phyloP scores from a whole-genome alignment of 2,329 filamentous ascomycete genomes.

The Hirsutella thompsonii region DNA sequence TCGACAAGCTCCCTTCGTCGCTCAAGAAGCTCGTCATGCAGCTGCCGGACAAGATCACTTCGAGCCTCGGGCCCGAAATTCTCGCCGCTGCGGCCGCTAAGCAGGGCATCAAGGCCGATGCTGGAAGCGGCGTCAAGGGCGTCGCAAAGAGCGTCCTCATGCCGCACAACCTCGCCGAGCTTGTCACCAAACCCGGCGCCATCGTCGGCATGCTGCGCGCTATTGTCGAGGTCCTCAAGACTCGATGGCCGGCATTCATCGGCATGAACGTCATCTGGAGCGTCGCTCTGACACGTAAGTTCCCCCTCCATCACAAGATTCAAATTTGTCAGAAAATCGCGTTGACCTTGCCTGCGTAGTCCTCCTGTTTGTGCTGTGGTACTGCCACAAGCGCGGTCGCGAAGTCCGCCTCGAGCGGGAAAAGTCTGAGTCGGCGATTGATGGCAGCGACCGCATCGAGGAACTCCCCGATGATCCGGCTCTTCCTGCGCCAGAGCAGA shows the following conservation, averaged over 20 bases:
- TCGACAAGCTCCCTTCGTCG: conserved; percentile 59
- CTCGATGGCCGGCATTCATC: conserved; percentile 80
- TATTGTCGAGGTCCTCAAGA: conserved; percentile 80
- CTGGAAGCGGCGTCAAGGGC: conserved; percentile 42
- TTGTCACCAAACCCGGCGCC: conserved; percentile 79
- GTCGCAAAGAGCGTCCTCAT: conserved; percentile 54
- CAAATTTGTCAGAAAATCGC: conserved; percentile 3
- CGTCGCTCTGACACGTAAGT: conserved; percentile 71
- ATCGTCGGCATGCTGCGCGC: conserved; percentile 73
- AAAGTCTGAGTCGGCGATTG: conserved; percentile 23
- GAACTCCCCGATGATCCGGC: conserved; percentile 36
- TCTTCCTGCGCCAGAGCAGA: conserved; percentile 20
- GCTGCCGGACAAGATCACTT: conserved; percentile 70
- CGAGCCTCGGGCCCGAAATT: conserved; percentile 65
- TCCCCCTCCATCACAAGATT: background rate
- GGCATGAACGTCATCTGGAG: conserved; percentile 89
- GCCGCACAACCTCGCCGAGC: conserved; percentile 60
- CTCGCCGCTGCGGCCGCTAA: conserved; percentile 68
- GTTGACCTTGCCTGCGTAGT: conserved; percentile 39
- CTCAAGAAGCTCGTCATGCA: conserved; percentile 78
- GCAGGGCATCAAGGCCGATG: conserved; percentile 47
- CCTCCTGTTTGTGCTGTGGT: conserved; percentile 90
- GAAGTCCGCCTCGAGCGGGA: conserved; percentile 66
- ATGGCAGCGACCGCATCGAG: conserved; percentile 29
- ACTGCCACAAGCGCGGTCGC: conserved; percentile 88